Percentiles rank a stretch among this genome's conserved stretches.
phyloP scores from a whole-genome alignment of 2,329 filamentous ascomycete species.

The Fusarium sp. region DNA sequence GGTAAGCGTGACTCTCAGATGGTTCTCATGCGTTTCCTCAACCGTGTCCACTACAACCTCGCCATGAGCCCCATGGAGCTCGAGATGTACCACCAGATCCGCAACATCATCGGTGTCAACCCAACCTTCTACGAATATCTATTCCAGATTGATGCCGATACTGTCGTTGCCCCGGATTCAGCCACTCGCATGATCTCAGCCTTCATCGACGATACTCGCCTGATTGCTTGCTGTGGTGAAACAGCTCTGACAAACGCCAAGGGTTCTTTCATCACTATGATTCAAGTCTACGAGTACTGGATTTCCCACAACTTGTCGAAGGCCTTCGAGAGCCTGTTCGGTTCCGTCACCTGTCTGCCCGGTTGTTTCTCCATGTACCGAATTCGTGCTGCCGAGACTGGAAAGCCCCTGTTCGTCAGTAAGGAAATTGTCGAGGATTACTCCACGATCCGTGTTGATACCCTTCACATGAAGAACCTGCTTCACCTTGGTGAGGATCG shows the following conservation, averaged over 20 bases:
- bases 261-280: slow-evolving; percentile 95
- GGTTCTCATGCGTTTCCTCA: slow-evolving; percentile 98
- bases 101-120: slow-evolving; percentile 98
- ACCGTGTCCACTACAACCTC: slow-evolving; percentile 97
- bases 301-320: slow-evolving; percentile 98
- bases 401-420: slow-evolving; percentile 96
- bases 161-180: slow-evolving; percentile 89
- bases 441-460: slow-evolving; percentile 94
- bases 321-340: slow-evolving; percentile 97
- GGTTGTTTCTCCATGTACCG: slow-evolving; percentile 99
- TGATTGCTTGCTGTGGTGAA: slow-evolving; percentile 96
- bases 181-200: slow-evolving; percentile 91
- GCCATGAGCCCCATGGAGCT: slow-evolving; percentile 96
- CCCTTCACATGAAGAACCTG: slow-evolving; percentile 98
- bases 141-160: slow-evolving; percentile 97
- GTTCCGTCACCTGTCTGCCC: slow-evolving; percentile 95
- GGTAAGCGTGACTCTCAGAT: slow-evolving; percentile 99
- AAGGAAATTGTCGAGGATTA: slow-evolving; percentile 90
- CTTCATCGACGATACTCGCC: slow-evolving; percentile 89
- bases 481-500: slow-evolving; percentile 97
- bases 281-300: slow-evolving; percentile 99
- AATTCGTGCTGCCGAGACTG: slow-evolving; percentile 91
- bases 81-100: slow-evolving; percentile 98
- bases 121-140: slow-evolving; percentile 98
- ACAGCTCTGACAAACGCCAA: slow-evolving; percentile 94